Evolutionary conservation across 495 filamentous ascomycete species (phyloP).

Genomic region (Tuber aestivum): DNA sequence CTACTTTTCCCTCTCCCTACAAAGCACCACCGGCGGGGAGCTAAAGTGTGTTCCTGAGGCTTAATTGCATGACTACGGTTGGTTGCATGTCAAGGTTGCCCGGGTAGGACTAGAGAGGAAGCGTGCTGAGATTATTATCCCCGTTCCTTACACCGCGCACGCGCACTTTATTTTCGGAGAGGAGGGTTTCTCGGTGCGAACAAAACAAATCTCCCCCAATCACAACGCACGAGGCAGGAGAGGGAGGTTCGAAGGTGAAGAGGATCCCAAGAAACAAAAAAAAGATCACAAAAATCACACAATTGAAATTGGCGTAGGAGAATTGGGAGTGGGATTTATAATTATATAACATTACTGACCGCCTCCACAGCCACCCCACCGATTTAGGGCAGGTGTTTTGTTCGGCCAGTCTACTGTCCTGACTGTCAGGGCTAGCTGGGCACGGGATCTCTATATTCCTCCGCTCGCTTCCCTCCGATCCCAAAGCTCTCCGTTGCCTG

Average conservation of each 20-base stretch:
- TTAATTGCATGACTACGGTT: constrained; percentile 41
- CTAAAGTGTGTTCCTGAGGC: constrained; percentile 34
- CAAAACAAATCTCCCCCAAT: constrained; percentile 17
- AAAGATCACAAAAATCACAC: constrained; percentile 25
- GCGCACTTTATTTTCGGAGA: constrained; percentile 29
- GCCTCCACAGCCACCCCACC: constrained; percentile 37
- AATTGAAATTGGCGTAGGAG: background rate
- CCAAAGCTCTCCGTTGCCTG: constrained; percentile 25
- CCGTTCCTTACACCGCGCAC: constrained; percentile 27
- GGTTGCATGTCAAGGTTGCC: constrained; percentile 38
- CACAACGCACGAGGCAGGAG: constrained; percentile 13
- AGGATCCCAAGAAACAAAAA: constrained; percentile 27
- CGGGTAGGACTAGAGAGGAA: constrained; percentile 15
- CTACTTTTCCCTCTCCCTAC: background rate
- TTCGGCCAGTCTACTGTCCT: background rate
- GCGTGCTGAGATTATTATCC: constrained; percentile 19
- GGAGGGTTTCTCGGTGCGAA: constrained; percentile 15
- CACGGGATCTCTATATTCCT: constrained; percentile 38
- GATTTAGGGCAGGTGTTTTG: constrained; percentile 25
- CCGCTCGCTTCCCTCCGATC: constrained; percentile 34
- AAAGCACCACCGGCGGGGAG: background rate
- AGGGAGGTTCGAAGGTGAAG: constrained; percentile 22
- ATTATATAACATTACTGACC: constrained; percentile 25
- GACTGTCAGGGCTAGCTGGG: constrained; percentile 27
- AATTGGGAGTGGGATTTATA: background rate